A percentile compares a stretch with the other conserved stretches of the same genome.
These are phyloP conservation scores for Hypholoma fasciculare DNA, from an alignment of 768 basidiomycete genomes.

Conservation along the genomic window DNA sequence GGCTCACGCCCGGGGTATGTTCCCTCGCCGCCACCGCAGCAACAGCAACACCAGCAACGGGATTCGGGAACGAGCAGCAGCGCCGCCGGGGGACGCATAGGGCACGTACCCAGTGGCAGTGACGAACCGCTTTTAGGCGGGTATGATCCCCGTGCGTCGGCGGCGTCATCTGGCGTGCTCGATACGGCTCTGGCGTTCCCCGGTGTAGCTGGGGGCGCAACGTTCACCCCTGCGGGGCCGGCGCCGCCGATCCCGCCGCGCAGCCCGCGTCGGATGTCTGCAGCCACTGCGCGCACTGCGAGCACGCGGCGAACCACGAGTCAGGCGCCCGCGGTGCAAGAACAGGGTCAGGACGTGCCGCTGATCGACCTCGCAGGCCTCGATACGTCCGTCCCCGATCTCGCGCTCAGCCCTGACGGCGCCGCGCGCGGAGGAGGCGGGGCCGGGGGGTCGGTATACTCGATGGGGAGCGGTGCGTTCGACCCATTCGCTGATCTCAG, in stretches of 20 bases:
- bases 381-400: not conserved
- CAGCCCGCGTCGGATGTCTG: constrained; percentile 29
- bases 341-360: not conserved
- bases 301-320: not conserved
- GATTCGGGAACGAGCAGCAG: constrained; percentile 23
- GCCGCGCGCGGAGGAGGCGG: constrained; percentile 9
- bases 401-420: not conserved
- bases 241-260: constrained; percentile 34
- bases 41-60: constrained; percentile 15
- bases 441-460: constrained; percentile 32
- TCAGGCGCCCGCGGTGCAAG: not conserved
- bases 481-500: not conserved
- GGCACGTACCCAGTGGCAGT: constrained; percentile 27
- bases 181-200: not conserved
- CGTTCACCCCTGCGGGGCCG: constrained; percentile 5
- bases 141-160: constrained; percentile 13
- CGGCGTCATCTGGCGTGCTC: not conserved
- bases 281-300: constrained; percentile 4
- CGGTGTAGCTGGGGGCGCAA: not conserved
- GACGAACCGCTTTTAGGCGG: constrained; percentile 24
- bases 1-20: constrained; percentile 39
- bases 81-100: constrained; percentile 8
- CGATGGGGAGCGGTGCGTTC: constrained; percentile 27
- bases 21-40: constrained; percentile 47
- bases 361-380: not conserved